A percentile compares a stretch with the other conserved stretches of the same genome.
Evolutionary conservation across 1,284 basidiomycete genomes (phyloP).

Genomic region (Takashimella tepidaria): DNA sequence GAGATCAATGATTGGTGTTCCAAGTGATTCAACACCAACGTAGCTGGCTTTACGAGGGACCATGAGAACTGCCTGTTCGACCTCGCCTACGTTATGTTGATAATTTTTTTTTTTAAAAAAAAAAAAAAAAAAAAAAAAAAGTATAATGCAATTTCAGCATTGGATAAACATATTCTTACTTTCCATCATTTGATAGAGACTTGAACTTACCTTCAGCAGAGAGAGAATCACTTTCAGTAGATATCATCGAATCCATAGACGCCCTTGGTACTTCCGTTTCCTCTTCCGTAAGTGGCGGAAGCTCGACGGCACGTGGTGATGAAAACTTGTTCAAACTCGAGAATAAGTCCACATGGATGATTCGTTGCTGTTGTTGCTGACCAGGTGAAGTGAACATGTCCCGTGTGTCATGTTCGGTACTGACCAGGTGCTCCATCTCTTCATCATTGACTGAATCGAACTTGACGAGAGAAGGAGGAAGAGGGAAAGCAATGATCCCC

Average conservation of each 20-base stretch:
- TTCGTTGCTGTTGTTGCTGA: background rate
- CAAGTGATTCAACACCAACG: background rate
- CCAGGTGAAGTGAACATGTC: background rate
- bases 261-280: background rate
- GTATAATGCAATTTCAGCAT: too few relatives aligned
- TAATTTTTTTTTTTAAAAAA: too few relatives aligned
- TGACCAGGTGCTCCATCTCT: constrained; percentile 15
- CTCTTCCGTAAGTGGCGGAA: background rate
- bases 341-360: background rate
- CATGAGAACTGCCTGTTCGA: background rate
- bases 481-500: constrained; percentile 16
- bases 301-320: background rate
- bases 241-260: background rate
- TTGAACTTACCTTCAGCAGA: background rate
- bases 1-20: background rate
- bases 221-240: background rate
- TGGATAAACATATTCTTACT: too few relatives aligned
- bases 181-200: too few relatives aligned
- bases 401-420: background rate
- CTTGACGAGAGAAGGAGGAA: constrained; percentile 18
- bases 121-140: too few relatives aligned
- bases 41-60: background rate
- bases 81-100: too few relatives aligned
- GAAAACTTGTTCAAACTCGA: background rate
- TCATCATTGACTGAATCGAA: constrained; percentile 16